These are phyloP conservation scores for Gossypium mustelinum DNA, from an alignment of 345 rosid species.

Conservation along the genomic window DNA sequence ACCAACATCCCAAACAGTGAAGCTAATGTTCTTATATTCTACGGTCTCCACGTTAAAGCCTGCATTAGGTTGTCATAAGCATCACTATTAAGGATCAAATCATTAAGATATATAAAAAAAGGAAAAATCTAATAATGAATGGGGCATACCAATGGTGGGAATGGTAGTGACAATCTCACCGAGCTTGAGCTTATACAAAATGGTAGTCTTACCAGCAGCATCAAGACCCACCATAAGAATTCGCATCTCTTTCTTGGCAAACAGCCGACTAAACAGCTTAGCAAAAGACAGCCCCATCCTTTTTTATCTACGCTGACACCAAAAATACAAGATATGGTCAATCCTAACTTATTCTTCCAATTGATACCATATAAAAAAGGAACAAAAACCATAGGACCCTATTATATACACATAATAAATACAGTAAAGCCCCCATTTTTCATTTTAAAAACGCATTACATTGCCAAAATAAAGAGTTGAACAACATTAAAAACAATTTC, in stretches of 20 bases:
- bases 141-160: conserved; percentile 58
- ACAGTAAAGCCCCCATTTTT: neutral
- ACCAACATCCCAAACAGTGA: conserved; percentile 78
- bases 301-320: conserved; percentile 16
- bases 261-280: conserved; percentile 58
- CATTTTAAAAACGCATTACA: neutral
- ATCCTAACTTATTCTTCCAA: neutral
- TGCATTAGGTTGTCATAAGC: conserved; percentile 13
- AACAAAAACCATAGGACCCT: neutral
- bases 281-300: conserved; percentile 65
- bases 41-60: conserved; percentile 79
- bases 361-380: neutral
- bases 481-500: neutral
- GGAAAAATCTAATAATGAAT: neutral
- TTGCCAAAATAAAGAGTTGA: neutral
- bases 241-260: conserved; percentile 76
- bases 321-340: neutral
- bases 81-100: neutral
- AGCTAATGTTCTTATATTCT: conserved; percentile 75
- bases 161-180: conserved; percentile 75
- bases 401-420: neutral
- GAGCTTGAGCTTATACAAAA: conserved; percentile 63
- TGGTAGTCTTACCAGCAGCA: conserved; percentile 87
- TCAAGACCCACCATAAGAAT: conserved; percentile 82
- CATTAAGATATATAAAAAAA: neutral